These are phyloP conservation scores for Secale cereale DNA, from an alignment of 176 grass and related monocot genomes.

Conservation along the genomic window DNA sequence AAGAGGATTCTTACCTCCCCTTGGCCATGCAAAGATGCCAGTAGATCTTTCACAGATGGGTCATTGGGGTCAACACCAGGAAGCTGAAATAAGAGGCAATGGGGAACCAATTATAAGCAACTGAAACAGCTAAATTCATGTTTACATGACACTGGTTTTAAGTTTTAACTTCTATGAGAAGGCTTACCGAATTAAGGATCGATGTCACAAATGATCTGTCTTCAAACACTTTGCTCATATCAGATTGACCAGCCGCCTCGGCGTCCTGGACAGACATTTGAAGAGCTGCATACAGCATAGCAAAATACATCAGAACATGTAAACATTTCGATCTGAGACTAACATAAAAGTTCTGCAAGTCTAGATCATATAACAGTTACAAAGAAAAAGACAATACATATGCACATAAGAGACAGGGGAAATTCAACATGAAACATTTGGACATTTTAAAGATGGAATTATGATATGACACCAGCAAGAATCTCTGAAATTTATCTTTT, in stretches of 20 bases:
- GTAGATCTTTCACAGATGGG: conserved; percentile 87
- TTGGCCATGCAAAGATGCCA: conserved; percentile 80
- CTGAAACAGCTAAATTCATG: not conserved
- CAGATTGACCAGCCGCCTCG: conserved; percentile 52
- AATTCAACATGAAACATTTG: not conserved
- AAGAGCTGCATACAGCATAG: conserved; percentile 53
- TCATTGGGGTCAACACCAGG: conserved; percentile 99
- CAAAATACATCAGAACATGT: conserved; percentile 19
- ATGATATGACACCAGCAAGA: not conserved
- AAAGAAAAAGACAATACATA: not conserved
- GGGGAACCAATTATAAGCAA: not conserved
- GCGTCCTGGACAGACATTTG: conserved; percentile 94
- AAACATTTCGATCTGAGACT: not conserved
- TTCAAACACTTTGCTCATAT: conserved; percentile 87
- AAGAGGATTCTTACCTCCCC: conserved; percentile 51
- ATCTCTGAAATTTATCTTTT: not conserved
- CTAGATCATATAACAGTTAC: not conserved
- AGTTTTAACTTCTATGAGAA: not conserved
- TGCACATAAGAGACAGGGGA: not conserved
- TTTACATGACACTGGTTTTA: not conserved
- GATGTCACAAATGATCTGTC: conserved; percentile 97
- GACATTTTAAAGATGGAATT: not conserved
- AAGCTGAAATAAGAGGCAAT: conserved; percentile 48
- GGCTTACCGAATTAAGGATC: conserved; percentile 77
- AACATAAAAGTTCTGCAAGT: not conserved